Conservation (phyloP, 148 eudicot species). For the Chenopodium quinoa region DNA sequence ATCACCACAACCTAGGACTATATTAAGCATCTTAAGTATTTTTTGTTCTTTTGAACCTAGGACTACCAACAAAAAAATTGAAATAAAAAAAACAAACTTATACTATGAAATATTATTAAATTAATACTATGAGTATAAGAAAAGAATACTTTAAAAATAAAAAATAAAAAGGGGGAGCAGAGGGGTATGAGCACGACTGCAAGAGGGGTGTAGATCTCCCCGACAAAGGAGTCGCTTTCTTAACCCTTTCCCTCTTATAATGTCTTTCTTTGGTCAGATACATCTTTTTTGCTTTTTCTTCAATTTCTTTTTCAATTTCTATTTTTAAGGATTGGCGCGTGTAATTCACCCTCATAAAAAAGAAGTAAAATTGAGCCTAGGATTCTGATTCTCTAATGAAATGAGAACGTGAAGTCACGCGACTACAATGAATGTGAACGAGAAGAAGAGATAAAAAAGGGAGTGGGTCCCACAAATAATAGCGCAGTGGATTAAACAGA, state of each 20-base stretch:
- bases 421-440: fast-evolving
- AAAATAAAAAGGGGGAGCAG: neutral
- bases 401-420: neutral
- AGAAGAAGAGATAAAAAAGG: no score
- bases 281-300: neutral
- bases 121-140: no score
- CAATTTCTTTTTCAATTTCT: neutral
- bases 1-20: no score
- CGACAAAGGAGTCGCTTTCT: constrained; percentile 37
- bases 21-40: no score
- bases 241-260: constrained; percentile 12
- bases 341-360: neutral
- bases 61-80: no score
- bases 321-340: constrained; percentile 7
- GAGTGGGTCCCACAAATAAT: constrained; percentile 8
- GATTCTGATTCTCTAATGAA: constrained; percentile 19
- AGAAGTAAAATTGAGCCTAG: neutral
- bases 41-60: no score
- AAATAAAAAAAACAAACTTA: neutral
- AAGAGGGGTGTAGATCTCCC: constrained; percentile 34
- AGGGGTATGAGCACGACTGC: constrained; percentile 28
- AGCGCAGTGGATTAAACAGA: constrained; percentile 7
- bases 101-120: neutral
- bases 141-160: no score
- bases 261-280: neutral